Percentiles rank a stretch among this genome's conserved stretches.
Evolutionary conservation across 306 rosid genomes (phyloP).

Genomic region (Betula pendula): DNA sequence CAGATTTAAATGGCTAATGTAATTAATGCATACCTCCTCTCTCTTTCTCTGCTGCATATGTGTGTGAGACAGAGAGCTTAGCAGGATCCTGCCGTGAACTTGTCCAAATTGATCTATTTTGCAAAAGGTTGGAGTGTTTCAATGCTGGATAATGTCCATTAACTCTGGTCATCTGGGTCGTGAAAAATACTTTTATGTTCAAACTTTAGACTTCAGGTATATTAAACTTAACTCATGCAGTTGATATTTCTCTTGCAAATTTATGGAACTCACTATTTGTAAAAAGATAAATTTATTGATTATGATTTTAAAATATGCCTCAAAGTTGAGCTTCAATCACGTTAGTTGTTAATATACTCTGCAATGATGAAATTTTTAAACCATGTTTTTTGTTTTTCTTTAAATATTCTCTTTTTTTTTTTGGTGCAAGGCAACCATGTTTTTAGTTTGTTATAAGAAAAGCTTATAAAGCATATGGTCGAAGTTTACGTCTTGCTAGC

Average conservation of each 20-base stretch:
- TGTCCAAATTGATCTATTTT: neutral
- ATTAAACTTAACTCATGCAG: neutral
- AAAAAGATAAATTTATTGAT: neutral
- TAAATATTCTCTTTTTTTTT: neutral
- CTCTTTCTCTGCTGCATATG: neutral
- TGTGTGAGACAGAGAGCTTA: neutral
- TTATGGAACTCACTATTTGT: neutral
- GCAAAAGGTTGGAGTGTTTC: neutral
- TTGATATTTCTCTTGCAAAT: neutral
- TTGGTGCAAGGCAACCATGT: neutral
- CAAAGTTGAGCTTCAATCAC: neutral
- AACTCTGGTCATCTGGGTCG: neutral
- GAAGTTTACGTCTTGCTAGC: neutral
- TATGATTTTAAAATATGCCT: neutral
- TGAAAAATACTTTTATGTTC: neutral
- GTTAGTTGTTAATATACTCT: neutral
- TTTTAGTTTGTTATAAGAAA: constrained; percentile 5
- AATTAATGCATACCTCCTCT: neutral
- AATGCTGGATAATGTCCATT: neutral
- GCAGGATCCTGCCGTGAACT: neutral
- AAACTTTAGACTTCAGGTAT: neutral
- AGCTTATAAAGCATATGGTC: neutral
- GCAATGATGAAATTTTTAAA: constrained; percentile 12
- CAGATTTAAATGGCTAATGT: neutral
- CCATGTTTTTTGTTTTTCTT: neutral